A percentile compares a stretch with the other conserved stretches of the same genome.
These are phyloP conservation scores for Sisymbrium irio DNA, from an alignment of 345 rosid genomes.

Conservation along the genomic window DNA sequence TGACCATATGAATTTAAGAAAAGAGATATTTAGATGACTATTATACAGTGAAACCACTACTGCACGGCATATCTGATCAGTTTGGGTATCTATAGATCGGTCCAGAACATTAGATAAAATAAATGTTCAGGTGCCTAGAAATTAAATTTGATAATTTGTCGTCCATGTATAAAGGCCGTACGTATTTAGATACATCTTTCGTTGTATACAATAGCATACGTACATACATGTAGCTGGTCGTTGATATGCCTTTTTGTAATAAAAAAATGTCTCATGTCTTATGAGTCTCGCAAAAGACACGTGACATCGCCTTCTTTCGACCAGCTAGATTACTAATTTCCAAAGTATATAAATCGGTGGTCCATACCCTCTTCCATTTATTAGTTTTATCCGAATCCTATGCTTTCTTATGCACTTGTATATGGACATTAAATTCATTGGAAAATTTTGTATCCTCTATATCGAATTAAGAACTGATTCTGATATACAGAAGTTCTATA, in stretches of 20 bases:
- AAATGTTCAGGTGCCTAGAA: constrained; percentile 6
- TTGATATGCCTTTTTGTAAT: not conserved
- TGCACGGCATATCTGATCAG: not conserved
- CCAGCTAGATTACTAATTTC: constrained; percentile 11
- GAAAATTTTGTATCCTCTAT: not conserved
- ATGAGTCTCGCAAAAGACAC: constrained; percentile 11
- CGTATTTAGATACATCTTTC: not conserved
- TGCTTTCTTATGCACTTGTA: constrained; percentile 4
- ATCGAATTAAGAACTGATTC: constrained; percentile 1
- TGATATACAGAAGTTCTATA: not conserved
- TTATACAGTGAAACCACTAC: not conserved
- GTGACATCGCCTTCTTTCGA: constrained; percentile 7
- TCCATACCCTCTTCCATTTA: constrained; percentile 24
- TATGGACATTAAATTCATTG: not conserved
- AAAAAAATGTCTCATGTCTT: not conserved
- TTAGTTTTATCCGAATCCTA: constrained; percentile 27
- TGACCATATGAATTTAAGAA: not conserved
- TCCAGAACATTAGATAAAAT: not conserved
- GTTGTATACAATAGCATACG: not conserved
- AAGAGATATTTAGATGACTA: not conserved
- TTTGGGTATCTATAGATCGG: not conserved
- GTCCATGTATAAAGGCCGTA: not conserved
- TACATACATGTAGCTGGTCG: not conserved
- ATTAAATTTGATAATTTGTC: not conserved
- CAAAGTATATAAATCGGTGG: constrained; percentile 19